Conservation (phyloP, 2,329 filamentous ascomycete genomes). For the Trichophyton benhamiae region DNA sequence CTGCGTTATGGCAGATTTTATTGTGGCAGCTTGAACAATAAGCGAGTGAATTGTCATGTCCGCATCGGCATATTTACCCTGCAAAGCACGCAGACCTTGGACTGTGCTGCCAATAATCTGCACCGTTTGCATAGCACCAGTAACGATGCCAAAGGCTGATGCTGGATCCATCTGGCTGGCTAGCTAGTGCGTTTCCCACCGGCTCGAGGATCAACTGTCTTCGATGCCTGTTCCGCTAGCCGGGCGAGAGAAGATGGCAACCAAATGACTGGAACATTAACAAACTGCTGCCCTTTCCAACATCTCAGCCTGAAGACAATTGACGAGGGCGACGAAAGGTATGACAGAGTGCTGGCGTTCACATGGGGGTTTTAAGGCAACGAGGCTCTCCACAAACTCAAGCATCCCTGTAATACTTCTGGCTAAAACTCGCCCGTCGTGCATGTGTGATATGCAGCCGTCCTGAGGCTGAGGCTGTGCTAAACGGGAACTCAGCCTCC, state of each 20-base stretch:
- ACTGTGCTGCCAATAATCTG: slow-evolving; percentile 25
- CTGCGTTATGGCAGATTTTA: slow-evolving; percentile 26
- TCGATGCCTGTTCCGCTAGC: neutral
- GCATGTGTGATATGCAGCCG: neutral
- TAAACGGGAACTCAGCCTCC: neutral
- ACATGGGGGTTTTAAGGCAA: neutral
- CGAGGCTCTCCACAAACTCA: neutral
- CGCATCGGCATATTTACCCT: slow-evolving; percentile 26
- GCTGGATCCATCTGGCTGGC: slow-evolving; percentile 46
- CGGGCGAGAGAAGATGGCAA: neutral
- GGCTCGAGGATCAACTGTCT: neutral
- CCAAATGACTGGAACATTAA: neutral
- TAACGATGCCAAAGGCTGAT: slow-evolving; percentile 24
- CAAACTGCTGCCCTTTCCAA: neutral
- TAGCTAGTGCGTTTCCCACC: neutral
- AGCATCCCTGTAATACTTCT: neutral
- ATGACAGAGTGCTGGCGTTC: neutral
- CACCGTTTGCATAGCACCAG: slow-evolving; percentile 24
- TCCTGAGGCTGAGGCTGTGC: slow-evolving; percentile 3
- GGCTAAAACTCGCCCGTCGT: neutral
- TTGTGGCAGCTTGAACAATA: slow-evolving; percentile 26
- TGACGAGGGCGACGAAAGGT: neutral
- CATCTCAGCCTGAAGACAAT: neutral
- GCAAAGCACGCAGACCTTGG: slow-evolving; percentile 22
- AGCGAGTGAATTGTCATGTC: slow-evolving; percentile 29